Conservation (phyloP, 2,329 filamentous ascomycete species). For the Calonectria hongkongensis region DNA sequence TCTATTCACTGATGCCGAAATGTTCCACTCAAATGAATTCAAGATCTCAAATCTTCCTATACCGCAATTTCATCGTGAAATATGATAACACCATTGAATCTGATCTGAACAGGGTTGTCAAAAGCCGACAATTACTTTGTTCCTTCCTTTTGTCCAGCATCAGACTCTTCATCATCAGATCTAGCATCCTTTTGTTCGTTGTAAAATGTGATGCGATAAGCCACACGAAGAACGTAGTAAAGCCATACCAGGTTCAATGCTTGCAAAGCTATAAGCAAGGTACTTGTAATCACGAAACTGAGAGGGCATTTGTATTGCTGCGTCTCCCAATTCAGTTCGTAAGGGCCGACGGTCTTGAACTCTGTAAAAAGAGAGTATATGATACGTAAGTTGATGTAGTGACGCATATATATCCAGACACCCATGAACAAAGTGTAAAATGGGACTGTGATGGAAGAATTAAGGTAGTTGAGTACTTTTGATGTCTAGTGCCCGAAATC, state of each 20-base stretch:
- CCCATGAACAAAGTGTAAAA: conserved; percentile 89
- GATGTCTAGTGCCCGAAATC: conserved; percentile 74
- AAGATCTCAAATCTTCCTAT: neutral
- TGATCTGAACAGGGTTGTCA: too few species aligned
- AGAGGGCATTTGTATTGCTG: conserved; percentile 85
- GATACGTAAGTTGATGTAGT: conserved; percentile 87
- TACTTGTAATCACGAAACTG: conserved; percentile 78
- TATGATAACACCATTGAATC: neutral
- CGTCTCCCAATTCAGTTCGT: conserved; percentile 82
- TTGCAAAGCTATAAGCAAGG: conserved; percentile 79
- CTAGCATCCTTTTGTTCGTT: conserved; percentile 81
- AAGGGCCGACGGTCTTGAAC: conserved; percentile 83
- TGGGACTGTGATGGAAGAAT: conserved; percentile 83
- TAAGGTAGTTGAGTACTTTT: conserved; percentile 92
- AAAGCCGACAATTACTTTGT: too few species aligned
- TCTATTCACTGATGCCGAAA: too few species aligned
- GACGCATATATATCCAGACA: conserved; percentile 91
- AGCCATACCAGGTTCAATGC: conserved; percentile 87
- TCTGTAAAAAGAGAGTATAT: conserved; percentile 83
- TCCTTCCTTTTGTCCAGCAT: neutral
- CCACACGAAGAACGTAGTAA: conserved; percentile 83
- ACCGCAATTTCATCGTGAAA: neutral
- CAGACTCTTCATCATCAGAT: conserved; percentile 76
- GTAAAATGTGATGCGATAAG: conserved; percentile 79
- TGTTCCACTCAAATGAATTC: too few species aligned